phyloP scores from a whole-genome alignment of 768 basidiomycete species.

The Agaricus blazei region DNA sequence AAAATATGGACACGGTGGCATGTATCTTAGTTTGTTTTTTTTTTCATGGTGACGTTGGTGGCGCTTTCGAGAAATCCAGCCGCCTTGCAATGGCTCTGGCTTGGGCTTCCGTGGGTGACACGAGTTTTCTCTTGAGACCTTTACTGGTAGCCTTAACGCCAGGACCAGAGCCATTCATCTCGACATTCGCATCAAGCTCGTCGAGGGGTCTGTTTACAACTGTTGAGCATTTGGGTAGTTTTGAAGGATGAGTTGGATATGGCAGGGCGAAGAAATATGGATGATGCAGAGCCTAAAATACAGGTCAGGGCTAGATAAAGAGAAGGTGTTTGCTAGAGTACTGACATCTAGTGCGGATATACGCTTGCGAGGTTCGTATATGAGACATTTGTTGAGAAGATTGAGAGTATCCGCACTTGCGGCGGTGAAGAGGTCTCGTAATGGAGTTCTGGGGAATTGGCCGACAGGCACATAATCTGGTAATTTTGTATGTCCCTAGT shows the following conservation, averaged over 20 bases:
- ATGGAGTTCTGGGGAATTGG: slow-evolving; percentile 75
- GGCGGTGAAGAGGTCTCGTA: slow-evolving; percentile 88
- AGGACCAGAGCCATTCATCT: slow-evolving; percentile 42
- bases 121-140: slow-evolving; percentile 66
- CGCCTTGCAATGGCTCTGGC: slow-evolving; percentile 61
- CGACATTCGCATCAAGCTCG: slow-evolving; percentile 74
- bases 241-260: slow-evolving; percentile 82
- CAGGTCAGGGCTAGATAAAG: slow-evolving; percentile 1
- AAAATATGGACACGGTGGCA: no score
- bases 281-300: slow-evolving; percentile 71
- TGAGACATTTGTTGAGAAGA: slow-evolving; percentile 71
- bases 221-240: slow-evolving; percentile 72
- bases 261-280: slow-evolving; percentile 85
- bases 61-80: slow-evolving; percentile 62
- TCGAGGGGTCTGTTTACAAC: slow-evolving; percentile 49
- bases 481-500: slow-evolving; percentile 82
- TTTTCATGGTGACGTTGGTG: slow-evolving; percentile 27
- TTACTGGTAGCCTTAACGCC: slow-evolving; percentile 51
- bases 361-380: slow-evolving; percentile 82
- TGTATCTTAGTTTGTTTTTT: no score
- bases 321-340: slow-evolving; percentile 8
- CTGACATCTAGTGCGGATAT: slow-evolving; percentile 75
- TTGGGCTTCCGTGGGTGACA: slow-evolving; percentile 47
- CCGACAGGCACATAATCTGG: slow-evolving; percentile 88
- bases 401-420: slow-evolving; percentile 84